Evolutionary conservation across 23 red algal genomes (phyloP), one percentile per base, ranked within the genome.

Genomic region (Gracilaria gracilis): DNA sequence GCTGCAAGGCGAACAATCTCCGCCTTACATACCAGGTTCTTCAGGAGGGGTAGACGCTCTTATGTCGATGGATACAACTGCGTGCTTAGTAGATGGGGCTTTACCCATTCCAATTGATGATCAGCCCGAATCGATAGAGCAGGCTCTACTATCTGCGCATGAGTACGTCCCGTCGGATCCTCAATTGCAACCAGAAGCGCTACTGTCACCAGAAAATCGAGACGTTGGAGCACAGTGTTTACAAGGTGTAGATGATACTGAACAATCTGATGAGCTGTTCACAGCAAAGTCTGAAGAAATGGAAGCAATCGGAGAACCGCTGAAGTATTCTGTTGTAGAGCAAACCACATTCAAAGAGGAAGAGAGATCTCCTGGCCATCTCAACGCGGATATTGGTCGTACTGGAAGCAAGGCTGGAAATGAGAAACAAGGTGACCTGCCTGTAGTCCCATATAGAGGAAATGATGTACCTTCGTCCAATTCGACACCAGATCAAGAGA

Each of bases 111-210:
- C 79, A 0, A 70, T 84, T 38, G 89, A 84, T 80, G 87, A 90
- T 66, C 74, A 81, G 36, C 84, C 65, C 6, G 87, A 90, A 67
- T 92, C 89, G 24, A 92, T 92, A 50, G 89, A 92, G 51, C 59
- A 92, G 31, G 62, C 89, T 46, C 37, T 92, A 29, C 42, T 92
- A 49, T 73, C 80, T 29, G 57, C 87, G 11, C 87, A 81, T 58
- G 75, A 78, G 5, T 62, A 33, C 17, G 72, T 70, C 20, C 31
- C 55, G 33, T 31, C 50, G 11, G 54, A 82, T 33, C 53, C 81
- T 12, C 58, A 38, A 25, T 36, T 57, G 23, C 55, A 38, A 21
- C 44, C 67, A 71, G 64, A 57, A 33, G 64, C 34, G 35, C 29
- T 57, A 17, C 32, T 87, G n/a, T 73, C 67, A 54, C 72, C 72